Evolutionary conservation across 1,139 yeast genomes (phyloP), one percentile per base, ranked within the genome.

Genomic region (Blastobotrys capitulatus): DNA sequence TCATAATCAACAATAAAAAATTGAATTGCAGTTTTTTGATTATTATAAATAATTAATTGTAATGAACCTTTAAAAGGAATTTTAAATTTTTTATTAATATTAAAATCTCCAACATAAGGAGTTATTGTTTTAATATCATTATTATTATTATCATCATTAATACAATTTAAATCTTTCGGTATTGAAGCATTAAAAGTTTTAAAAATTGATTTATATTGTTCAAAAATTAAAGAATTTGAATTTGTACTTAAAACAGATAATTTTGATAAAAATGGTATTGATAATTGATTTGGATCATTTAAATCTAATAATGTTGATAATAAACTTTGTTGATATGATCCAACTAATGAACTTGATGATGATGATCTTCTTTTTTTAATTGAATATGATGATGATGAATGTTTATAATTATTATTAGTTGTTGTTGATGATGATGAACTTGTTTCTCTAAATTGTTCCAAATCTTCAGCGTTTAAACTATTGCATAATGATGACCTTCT

Each of bases 71-170:
- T 59, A 10, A 57, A 58, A 2, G 76, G 75, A 10, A 74, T 52
- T 61, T 69, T 65, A 50, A 68, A 61, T 51, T 63, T 65, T 44
- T 59, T 56, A 18, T 57, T 58, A 22, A 65, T 67, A n/a, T n/a
- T n/a, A 18, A 73, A 50, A 48, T 72, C 70, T 9, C 74, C 74
- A 25, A 71, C 73, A 50, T 73, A 73, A 10, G 71, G 64, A n/a
- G n/a, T n/a, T n/a, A n/a, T n/a, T n/a, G n/a, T n/a, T n/a, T n/a
- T n/a, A 5, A 61, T 65, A 7, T 9, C 6, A 6, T 9, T 10
- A 7, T 34, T 15, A 6, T 51, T 54, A n/a, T 56, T 56, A 8
- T 52, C 47, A 5, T 57, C 61, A 8, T 66, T 66, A 53, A 65
- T 10, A 7, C 10, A 10, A 26, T 26, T 10, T 10, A 26, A 26